Conservation (phyloP, 805 yeast genomes). For the Tanozyma kutaoensis region DNA sequence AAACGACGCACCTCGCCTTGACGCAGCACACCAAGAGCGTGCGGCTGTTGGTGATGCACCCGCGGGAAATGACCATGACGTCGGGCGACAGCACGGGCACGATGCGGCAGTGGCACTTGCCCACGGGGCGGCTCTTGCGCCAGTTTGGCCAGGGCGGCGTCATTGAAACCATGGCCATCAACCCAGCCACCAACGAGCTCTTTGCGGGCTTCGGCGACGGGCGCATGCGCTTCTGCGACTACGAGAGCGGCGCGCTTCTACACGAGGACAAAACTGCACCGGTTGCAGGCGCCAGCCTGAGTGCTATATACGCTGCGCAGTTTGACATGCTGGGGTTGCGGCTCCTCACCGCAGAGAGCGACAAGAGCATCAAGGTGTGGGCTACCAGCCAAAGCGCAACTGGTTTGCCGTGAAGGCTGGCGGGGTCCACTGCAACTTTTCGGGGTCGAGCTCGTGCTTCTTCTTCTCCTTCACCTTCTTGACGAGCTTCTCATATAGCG, state of each 20-base stretch:
- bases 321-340: slow-evolving; percentile 76
- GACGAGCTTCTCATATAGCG: slow-evolving; percentile 53
- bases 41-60: slow-evolving; percentile 58
- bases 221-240: slow-evolving; percentile 62
- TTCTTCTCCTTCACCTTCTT: slow-evolving; percentile 47
- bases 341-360: slow-evolving; percentile 80
- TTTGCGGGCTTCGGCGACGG: slow-evolving; percentile 86
- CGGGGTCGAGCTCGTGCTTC: slow-evolving; percentile 63
- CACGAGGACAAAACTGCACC: slow-evolving; percentile 42
- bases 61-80: slow-evolving; percentile 58
- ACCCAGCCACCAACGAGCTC: slow-evolving; percentile 44
- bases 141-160: slow-evolving; percentile 42
- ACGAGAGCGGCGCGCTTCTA: slow-evolving; percentile 51
- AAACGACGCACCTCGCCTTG: slow-evolving; percentile 52
- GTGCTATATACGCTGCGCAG: slow-evolving; percentile 56
- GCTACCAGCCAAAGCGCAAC: slow-evolving; percentile 86
- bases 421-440: slow-evolving; percentile 77
- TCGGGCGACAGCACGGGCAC: slow-evolving; percentile 68
- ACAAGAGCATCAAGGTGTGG: slow-evolving; percentile 70
- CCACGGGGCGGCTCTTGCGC: slow-evolving; percentile 53
- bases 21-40: slow-evolving; percentile 82
- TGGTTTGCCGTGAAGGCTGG: slow-evolving; percentile 95
- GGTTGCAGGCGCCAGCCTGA: slow-evolving; percentile 56
- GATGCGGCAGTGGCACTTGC: slow-evolving; percentile 72
- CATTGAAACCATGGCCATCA: slow-evolving; percentile 56